phyloP scores from a whole-genome alignment of 257 asterid genomes.

The Gentiana dahurica region DNA sequence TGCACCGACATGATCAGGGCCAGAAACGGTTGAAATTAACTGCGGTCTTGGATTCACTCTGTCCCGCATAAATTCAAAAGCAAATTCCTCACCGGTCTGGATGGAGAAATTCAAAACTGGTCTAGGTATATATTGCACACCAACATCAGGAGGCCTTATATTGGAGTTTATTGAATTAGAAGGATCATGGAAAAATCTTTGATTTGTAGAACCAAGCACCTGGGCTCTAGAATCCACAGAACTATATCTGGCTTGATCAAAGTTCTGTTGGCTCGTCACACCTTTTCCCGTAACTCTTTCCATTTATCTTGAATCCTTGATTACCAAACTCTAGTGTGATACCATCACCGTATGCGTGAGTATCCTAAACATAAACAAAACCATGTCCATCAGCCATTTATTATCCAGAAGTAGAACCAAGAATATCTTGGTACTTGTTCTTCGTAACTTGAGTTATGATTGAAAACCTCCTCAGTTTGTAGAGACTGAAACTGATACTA shows the following conservation, averaged over 20 bases:
- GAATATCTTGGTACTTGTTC: no score
- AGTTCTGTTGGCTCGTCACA: slow-evolving; percentile 38
- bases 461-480: no score
- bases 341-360: no score
- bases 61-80: slow-evolving; percentile 91
- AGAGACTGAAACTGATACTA: no score
- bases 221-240: slow-evolving; percentile 43
- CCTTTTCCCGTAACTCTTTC: slow-evolving; percentile 45
- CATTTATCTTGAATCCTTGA: slow-evolving; percentile 19
- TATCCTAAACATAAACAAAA: no score
- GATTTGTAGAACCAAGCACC: slow-evolving; percentile 46
- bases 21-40: slow-evolving; percentile 35
- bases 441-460: no score
- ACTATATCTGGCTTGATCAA: slow-evolving; percentile 43
- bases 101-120: slow-evolving; percentile 82
- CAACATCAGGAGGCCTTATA: slow-evolving; percentile 44
- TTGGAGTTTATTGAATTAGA: slow-evolving; percentile 40
- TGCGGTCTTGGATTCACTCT: slow-evolving; percentile 73
- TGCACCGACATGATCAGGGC: slow-evolving; percentile 32
- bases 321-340: no score
- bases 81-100: slow-evolving; percentile 95
- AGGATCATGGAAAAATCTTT: slow-evolving; percentile 51
- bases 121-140: slow-evolving; percentile 39
- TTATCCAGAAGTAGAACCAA: no score
- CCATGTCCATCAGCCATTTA: no score